Evolutionary conservation across 108 stramenopile genomes (phyloP).

Genomic region (Nitzschia putrida): DNA sequence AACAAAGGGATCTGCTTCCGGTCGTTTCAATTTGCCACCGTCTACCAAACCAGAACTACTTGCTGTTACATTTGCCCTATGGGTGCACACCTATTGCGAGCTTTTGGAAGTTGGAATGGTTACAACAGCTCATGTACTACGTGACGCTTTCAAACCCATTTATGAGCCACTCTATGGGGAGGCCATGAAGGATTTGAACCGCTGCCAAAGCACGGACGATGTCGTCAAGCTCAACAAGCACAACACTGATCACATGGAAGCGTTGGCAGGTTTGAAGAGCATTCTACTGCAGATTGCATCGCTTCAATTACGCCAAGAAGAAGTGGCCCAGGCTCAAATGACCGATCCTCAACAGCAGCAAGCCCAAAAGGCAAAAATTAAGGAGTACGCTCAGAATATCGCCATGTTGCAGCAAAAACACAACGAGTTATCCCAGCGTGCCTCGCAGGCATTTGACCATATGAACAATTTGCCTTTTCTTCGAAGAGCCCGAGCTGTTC

Average conservation of each 20-base stretch:
- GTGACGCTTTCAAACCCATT: slow-evolving; percentile 72
- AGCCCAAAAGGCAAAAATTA: slow-evolving; percentile 26
- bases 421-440: slow-evolving; percentile 49
- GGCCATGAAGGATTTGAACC: slow-evolving; percentile 67
- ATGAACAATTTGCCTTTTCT: slow-evolving; percentile 77
- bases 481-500: slow-evolving; percentile 74
- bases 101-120: slow-evolving; percentile 81
- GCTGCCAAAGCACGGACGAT: slow-evolving; percentile 59
- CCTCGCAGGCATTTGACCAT: slow-evolving; percentile 44
- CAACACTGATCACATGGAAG: slow-evolving; percentile 59
- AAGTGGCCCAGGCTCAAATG: slow-evolving; percentile 19
- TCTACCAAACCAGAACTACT: slow-evolving; percentile 82
- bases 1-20: neutral
- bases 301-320: slow-evolving; percentile 37
- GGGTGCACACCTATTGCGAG: slow-evolving; percentile 89
- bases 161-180: slow-evolving; percentile 69
- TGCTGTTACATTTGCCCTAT: slow-evolving; percentile 79
- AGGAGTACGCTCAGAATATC: slow-evolving; percentile 46
- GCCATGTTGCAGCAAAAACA: slow-evolving; percentile 50
- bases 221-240: slow-evolving; percentile 66
- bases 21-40: slow-evolving; percentile 47
- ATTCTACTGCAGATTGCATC: slow-evolving; percentile 49
- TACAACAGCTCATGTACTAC: slow-evolving; percentile 64
- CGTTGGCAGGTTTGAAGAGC: slow-evolving; percentile 35
- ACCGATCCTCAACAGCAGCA: slow-evolving; percentile 21